Evolutionary conservation across 148 eudicot species (phyloP).

Genomic region (Polygonum aviculare): DNA sequence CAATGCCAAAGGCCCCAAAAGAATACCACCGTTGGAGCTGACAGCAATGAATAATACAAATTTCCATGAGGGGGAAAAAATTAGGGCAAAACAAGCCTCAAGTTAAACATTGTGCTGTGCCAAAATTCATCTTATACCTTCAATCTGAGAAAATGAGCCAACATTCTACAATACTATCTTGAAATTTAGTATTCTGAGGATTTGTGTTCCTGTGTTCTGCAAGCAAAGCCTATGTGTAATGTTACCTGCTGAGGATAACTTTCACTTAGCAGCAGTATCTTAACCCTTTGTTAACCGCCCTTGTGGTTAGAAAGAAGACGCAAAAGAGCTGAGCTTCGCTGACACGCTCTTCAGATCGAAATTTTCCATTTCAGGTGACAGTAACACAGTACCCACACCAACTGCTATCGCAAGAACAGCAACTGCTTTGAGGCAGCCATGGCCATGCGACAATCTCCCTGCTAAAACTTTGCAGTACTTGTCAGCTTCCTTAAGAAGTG

Average conservation of each 20-base stretch:
- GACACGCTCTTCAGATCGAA: constrained; percentile 47
- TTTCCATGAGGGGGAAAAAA: not conserved
- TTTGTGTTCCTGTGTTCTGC: not conserved
- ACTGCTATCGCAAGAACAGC: constrained; percentile 26
- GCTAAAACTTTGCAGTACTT: constrained; percentile 50
- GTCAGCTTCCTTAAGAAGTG: constrained; percentile 47
- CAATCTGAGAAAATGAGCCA: not conserved
- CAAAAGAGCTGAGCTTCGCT: constrained; percentile 35
- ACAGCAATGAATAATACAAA: not conserved
- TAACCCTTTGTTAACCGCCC: not conserved
- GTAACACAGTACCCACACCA: constrained; percentile 44
- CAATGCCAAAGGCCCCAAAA: not conserved
- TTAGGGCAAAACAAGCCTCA: not conserved
- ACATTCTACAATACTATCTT: not conserved
- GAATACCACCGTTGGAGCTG: not conserved
- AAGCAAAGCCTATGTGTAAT: not conserved
- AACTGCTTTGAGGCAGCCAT: constrained; percentile 47
- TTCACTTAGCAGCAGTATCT: not conserved
- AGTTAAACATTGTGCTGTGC: not conserved
- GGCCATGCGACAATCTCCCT: constrained; percentile 52
- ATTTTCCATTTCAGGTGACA: constrained; percentile 27
- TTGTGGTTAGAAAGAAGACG: not conserved
- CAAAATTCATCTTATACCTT: not conserved
- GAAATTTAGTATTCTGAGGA: not conserved
- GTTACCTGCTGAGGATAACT: not conserved